These are phyloP conservation scores for Eutypa lata DNA, from an alignment of 2,329 filamentous ascomycete genomes.

Conservation along the genomic window DNA sequence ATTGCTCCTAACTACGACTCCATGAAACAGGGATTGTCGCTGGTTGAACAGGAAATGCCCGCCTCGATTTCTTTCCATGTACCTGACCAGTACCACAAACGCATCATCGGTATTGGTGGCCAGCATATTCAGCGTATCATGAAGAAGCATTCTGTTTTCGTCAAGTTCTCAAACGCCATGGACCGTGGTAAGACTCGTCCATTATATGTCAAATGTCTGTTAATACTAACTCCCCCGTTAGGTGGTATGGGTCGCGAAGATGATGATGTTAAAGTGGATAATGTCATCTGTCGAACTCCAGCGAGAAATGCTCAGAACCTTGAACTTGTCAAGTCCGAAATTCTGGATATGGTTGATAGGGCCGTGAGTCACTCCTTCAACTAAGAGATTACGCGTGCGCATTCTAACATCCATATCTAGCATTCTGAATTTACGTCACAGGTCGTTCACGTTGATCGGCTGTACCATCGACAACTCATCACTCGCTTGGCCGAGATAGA, in stretches of 20 bases:
- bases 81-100: constrained; percentile 98
- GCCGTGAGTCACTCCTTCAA: constrained; percentile 53
- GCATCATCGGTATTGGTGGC: constrained; percentile 96
- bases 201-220: background rate
- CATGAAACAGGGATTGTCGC: constrained; percentile 84
- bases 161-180: constrained; percentile 99
- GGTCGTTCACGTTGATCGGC: constrained; percentile 86
- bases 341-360: constrained; percentile 98
- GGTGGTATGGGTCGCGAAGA: constrained; percentile 86
- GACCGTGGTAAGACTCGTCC: constrained; percentile 64
- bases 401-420: constrained; percentile 35
- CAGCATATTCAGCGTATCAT: constrained; percentile 99
- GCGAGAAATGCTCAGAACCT: constrained; percentile 95
- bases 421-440: constrained; percentile 97
- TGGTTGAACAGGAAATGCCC: constrained; percentile 99
- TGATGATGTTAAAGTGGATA: constrained; percentile 97
- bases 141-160: constrained; percentile 99
- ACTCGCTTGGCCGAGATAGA: constrained; percentile 86
- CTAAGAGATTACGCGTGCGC: background rate
- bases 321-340: constrained; percentile 96
- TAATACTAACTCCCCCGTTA: constrained; percentile 26
- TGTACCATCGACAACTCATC: constrained; percentile 93
- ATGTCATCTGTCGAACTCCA: constrained; percentile 96
- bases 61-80: constrained; percentile 99
- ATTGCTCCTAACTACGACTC: constrained; percentile 89